Evolutionary conservation across 306 rosid species (phyloP), one percentile per base, ranked within the genome.

Genomic region (Amphicarpaea edgeworthii): DNA sequence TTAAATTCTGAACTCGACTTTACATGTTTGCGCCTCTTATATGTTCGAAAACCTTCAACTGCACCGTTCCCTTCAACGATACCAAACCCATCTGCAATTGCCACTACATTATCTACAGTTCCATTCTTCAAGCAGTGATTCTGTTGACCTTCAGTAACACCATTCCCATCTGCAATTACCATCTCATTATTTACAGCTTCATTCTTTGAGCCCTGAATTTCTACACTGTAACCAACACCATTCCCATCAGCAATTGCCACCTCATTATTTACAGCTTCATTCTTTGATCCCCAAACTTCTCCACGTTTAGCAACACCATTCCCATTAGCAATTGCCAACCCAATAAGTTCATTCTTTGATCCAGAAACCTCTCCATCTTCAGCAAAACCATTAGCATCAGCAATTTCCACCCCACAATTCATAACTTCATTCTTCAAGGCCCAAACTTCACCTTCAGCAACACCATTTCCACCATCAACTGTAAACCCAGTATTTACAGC

Each of bases 21-120:
- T 21, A 45, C 73, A 70, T 61, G 82, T 79, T 84, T 92, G n/a
- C 96, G 91, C 91, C 99, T 87, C 90, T 92, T 90, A 80, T 92
- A 92, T 72, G 99, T 96, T 68, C 46, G 83, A 68, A 92, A 15
- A 57, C 80, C 45, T 65, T 84, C 86, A 75, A 62, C 65, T 47
- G 76, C 58, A 43, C 83, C 78, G 68, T 83, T 57, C 80, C 82
- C 73, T 24, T 81, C 81, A 11, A 67, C 79, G 77, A 62, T 63
- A 80, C 70, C 89, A 71, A 58, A 76, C 47, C 77, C 67, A 69
- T 61, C 50, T 38, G 70, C 74, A 63, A 43, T 41, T 32, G 34
- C 72, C 78, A 63, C 46, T 51, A 81, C 83, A 72, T 82, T 83
- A 83, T 70, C 63, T 9, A 76, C 84, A 16, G 75, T 76, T 66